These are phyloP conservation scores for Conidiobolus incongruus DNA, from an alignment of 371 early-diverging fungal genomes.

Conservation along the genomic window DNA sequence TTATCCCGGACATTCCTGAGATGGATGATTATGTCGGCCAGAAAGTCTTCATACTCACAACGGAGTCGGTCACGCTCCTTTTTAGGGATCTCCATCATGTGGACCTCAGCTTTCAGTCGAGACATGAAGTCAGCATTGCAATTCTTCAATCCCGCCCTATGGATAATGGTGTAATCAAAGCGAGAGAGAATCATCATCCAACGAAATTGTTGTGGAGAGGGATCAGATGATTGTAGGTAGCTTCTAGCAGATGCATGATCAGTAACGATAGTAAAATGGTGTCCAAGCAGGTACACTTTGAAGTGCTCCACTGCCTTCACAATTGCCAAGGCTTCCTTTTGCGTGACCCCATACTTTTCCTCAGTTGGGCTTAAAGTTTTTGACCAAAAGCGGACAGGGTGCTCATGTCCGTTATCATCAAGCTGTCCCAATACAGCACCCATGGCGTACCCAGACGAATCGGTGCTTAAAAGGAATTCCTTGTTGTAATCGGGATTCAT, in stretches of 20 bases:
- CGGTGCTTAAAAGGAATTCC: conserved; percentile 9
- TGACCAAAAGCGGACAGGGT: conserved; percentile 7
- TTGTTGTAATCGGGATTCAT: conserved; percentile 8
- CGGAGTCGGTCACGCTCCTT: too few species aligned
- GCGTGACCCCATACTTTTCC: conserved; percentile 6
- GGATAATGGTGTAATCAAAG: too few species aligned
- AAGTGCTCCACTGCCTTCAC: conserved; percentile 12
- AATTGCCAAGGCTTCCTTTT: conserved; percentile 12
- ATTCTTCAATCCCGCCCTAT: too few species aligned
- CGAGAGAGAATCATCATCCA: too few species aligned
- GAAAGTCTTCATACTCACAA: too few species aligned
- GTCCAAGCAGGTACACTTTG: conserved; percentile 10
- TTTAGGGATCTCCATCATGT: too few species aligned
- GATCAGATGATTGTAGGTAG: too few species aligned
- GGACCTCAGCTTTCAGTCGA: too few species aligned
- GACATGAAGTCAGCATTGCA: too few species aligned
- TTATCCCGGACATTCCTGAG: too few species aligned
- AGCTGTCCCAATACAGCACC: conserved; percentile 14
- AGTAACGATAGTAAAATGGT: conserved; percentile 9
- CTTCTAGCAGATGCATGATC: conserved; percentile 14
- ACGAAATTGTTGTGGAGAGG: too few species aligned
- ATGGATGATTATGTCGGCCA: too few species aligned
- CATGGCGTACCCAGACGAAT: conserved; percentile 11
- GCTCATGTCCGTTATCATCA: conserved; percentile 6
- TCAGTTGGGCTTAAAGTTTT: conserved; percentile 4